Evolutionary conservation across 1,139 yeast species (phyloP).

Genomic region (Debaryomycetaceae sp.): DNA sequence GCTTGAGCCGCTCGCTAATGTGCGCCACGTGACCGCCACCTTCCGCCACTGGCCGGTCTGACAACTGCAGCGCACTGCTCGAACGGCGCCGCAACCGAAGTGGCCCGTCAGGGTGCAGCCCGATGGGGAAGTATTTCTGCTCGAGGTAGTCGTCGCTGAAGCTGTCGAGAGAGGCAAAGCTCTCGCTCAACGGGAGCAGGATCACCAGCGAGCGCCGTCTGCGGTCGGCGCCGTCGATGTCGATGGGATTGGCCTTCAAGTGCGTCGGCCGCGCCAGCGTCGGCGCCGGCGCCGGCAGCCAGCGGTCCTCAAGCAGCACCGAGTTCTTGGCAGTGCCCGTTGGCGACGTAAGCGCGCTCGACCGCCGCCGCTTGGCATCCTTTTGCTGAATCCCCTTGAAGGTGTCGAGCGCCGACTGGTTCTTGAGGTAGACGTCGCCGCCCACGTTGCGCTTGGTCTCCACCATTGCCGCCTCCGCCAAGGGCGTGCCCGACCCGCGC

Average conservation of each 20-base stretch:
- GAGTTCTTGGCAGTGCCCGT: slow-evolving; percentile 12
- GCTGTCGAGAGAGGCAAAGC: slow-evolving; percentile 76
- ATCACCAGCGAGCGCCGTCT: slow-evolving; percentile 35
- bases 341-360: slow-evolving; percentile 27
- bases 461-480: slow-evolving; percentile 41
- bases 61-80: slow-evolving; percentile 11
- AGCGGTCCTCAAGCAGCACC: slow-evolving; percentile 4
- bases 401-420: slow-evolving; percentile 47
- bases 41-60: too few relatives aligned
- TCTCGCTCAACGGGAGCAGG: slow-evolving; percentile 62
- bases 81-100: slow-evolving; percentile 7
- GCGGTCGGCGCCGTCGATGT: slow-evolving; percentile 15
- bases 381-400: slow-evolving; percentile 46
- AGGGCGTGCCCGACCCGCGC: slow-evolving; percentile 34
- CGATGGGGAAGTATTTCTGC: slow-evolving; percentile 21
- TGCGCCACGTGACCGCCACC: slow-evolving; percentile 7
- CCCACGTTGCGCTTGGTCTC: slow-evolving; percentile 52
- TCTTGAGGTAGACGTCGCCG: slow-evolving; percentile 50
- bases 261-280: background rate
- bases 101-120: background rate
- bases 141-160: slow-evolving; percentile 54
- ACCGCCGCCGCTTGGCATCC: slow-evolving; percentile 41
- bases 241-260: slow-evolving; percentile 33
- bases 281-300: background rate
- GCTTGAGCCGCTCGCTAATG: slow-evolving; percentile 32